Evolutionary conservation across 1,139 yeast species (phyloP), one percentile per base, ranked within the genome.

Genomic region (Suhomyces ambrosiae): DNA sequence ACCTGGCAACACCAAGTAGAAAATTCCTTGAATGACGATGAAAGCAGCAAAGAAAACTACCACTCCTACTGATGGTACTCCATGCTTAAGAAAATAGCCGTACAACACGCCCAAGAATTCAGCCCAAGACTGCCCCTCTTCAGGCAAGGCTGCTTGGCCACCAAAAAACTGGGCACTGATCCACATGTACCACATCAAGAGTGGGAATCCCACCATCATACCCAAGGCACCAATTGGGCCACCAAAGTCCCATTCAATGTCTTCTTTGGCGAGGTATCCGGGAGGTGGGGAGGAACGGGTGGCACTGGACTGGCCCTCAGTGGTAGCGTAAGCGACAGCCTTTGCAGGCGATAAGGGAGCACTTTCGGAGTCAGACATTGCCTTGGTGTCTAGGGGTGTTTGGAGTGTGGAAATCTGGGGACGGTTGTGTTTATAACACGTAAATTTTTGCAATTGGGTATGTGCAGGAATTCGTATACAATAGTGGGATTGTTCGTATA

Each of bases 151-250:
- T 24, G 87, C 74, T 32, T 68, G 59, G 3, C 96, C 95, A 45
- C 69, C 69, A 61, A 88, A 86, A 62, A 84, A 88, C 49, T 79
- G 76, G 43, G 94, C 92, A 56, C 90, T 78, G 41, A 90, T 80
- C 95, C 96, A 92, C 92, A 92, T 84, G 66, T 92, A 92, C 76
- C 86, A 87, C 98, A 92, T 92, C 56, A 94, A 72, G 36, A 83
- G 58, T 5, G 98, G 98, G 68, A 92, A 94, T 2, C 95, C 95
- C 33, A 78, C 58, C 82, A 92, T 80, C 97, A 92, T 90, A n/a
- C 92, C 89, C 13, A 82, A 43, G 29, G 88, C 96, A 37, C 98
- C 98, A n/a, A 72, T 60, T 15, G 95, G 86, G 0, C 97, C 98
- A 36, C 98, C 98, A 56, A 92, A 92, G 53, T 92, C 98, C 66